Evolutionary conservation across 768 basidiomycete species (phyloP).

Genomic region (Xanthoconium stramineum): DNA sequence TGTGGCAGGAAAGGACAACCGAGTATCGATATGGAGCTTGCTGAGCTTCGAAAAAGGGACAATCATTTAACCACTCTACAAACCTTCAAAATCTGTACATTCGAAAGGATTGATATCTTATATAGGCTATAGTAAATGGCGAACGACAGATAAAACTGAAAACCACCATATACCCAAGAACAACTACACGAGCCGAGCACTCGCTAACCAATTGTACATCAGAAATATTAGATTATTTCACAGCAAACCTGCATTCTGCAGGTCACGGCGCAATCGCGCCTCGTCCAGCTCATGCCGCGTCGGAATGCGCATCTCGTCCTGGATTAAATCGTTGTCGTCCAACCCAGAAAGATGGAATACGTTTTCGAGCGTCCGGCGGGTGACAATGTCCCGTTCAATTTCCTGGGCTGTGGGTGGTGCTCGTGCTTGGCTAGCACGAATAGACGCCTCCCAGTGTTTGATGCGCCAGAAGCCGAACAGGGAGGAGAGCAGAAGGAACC

Average conservation of each 20-base stretch:
- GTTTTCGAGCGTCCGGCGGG: slow-evolving; percentile 48
- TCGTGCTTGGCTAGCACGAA: slow-evolving; percentile 44
- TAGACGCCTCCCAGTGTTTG: slow-evolving; percentile 78
- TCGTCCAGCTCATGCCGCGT: slow-evolving; percentile 38
- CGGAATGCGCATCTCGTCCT: slow-evolving; percentile 18
- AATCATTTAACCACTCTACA: background rate
- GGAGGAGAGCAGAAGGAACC: slow-evolving; percentile 89
- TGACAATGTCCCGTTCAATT: slow-evolving; percentile 47
- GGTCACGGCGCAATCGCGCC: slow-evolving; percentile 44
- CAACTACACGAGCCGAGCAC: background rate
- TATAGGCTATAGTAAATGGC: slow-evolving; percentile 19
- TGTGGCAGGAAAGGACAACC: slow-evolving; percentile 61
- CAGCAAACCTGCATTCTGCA: slow-evolving; percentile 54
- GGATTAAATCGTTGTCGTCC: slow-evolving; percentile 16
- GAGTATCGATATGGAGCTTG: slow-evolving; percentile 71
- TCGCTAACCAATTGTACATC: slow-evolving; percentile 8
- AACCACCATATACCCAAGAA: background rate
- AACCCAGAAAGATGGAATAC: slow-evolving; percentile 48
- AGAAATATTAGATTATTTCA: slow-evolving; percentile 18
- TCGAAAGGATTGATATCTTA: slow-evolving; percentile 5
- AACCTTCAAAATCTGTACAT: background rate
- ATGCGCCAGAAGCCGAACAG: slow-evolving; percentile 79
- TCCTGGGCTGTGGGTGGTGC: slow-evolving; percentile 35
- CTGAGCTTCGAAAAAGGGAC: slow-evolving; percentile 35
- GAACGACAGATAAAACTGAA: slow-evolving; percentile 12